A percentile compares a stretch with the other conserved stretches of the same genome.
phyloP scores from a whole-genome alignment of 2,329 filamentous ascomycete species.

The Falciphora oryzae region DNA sequence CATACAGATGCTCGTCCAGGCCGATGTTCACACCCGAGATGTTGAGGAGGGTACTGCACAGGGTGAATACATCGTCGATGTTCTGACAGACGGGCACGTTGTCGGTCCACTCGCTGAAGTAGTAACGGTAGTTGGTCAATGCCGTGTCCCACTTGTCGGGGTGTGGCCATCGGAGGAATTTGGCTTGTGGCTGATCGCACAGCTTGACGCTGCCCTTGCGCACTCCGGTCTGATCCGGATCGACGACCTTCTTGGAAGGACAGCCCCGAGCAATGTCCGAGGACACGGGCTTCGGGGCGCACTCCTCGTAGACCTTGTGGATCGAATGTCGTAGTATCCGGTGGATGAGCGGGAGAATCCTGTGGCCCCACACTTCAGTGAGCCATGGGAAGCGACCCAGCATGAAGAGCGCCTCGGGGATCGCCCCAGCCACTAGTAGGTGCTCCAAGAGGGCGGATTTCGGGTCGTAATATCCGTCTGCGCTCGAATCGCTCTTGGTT shows the following conservation, averaged over 20 bases:
- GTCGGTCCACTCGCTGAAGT: constrained; percentile 96
- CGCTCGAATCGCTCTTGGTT: not conserved
- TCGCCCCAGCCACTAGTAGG: constrained; percentile 81
- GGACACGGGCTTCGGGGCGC: constrained; percentile 28
- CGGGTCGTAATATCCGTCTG: constrained; percentile 68
- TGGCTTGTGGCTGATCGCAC: constrained; percentile 53
- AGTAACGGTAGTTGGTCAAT: constrained; percentile 71
- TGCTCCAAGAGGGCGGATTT: constrained; percentile 82
- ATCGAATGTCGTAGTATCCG: constrained; percentile 80
- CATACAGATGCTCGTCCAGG: constrained; percentile 68
- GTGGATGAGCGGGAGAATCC: constrained; percentile 69
- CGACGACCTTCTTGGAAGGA: constrained; percentile 39
- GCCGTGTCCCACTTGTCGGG: constrained; percentile 63
- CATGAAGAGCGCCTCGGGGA: constrained; percentile 90
- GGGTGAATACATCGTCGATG: constrained; percentile 82
- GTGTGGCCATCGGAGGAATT: constrained; percentile 75
- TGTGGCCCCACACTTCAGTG: constrained; percentile 72
- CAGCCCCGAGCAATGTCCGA: constrained; percentile 24
- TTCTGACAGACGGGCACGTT: constrained; percentile 87
- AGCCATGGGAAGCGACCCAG: constrained; percentile 87
- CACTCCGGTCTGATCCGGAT: constrained; percentile 59
- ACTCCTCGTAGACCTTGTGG: constrained; percentile 60
- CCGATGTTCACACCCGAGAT: constrained; percentile 86
- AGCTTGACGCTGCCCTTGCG: constrained; percentile 65
- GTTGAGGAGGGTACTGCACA: constrained; percentile 80